Evolutionary conservation across 352 stramenopile species (phyloP).

Genomic region (Pythium folliculosum): DNA sequence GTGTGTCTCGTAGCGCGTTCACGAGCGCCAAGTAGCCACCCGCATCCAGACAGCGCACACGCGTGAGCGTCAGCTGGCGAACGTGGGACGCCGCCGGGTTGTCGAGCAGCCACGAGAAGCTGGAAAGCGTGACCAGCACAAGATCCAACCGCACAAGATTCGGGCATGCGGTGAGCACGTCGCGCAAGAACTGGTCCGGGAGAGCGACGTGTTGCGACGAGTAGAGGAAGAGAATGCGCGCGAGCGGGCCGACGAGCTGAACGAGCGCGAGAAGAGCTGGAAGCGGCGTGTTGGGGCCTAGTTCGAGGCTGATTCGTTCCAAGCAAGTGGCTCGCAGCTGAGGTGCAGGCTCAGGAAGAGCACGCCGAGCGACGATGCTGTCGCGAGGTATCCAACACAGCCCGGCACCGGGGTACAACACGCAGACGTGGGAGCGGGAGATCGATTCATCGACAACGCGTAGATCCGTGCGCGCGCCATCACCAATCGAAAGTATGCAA

Average conservation of each 20-base stretch:
- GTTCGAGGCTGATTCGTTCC: background rate
- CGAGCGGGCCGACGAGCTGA: background rate
- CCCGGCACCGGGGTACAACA: constrained; percentile 8
- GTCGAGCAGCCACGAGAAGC: constrained; percentile 6
- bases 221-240: background rate
- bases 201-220: background rate
- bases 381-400: constrained; percentile 10
- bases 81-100: background rate
- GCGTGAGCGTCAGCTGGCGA: background rate
- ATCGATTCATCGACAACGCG: constrained; percentile 12
- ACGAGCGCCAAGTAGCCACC: constrained; percentile 1
- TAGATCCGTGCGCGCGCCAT: background rate
- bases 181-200: background rate
- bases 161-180: constrained; percentile 1
- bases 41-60: background rate
- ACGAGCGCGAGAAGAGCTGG: background rate
- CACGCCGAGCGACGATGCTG: background rate
- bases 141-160: constrained; percentile 10
- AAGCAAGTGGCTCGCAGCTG: background rate
- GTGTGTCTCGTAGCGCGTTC: background rate
- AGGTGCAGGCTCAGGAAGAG: background rate
- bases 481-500: background rate
- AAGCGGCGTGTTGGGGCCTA: background rate
- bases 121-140: background rate
- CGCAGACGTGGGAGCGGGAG: background rate